phyloP scores from a whole-genome alignment of 148 eudicot genomes.

The Bassia scoparia region DNA sequence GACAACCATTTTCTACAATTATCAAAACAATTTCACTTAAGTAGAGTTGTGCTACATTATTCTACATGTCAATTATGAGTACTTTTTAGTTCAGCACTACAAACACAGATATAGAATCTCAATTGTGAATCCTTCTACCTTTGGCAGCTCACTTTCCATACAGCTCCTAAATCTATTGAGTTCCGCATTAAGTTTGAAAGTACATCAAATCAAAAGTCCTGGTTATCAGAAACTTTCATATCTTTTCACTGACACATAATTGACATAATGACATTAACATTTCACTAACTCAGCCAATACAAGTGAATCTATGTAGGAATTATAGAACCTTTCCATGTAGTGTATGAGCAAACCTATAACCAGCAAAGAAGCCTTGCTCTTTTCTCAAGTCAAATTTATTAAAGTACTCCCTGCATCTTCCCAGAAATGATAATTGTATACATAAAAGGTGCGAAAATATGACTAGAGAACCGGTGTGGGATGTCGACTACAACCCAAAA shows the following conservation, averaged over 20 bases:
- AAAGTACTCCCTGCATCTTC: too few species aligned
- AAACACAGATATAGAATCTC: not conserved
- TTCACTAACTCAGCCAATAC: not conserved
- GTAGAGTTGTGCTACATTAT: not conserved
- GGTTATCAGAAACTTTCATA: not conserved
- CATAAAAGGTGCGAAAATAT: too few species aligned
- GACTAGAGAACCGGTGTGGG: too few species aligned
- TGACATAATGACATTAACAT: not conserved
- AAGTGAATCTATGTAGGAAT: not conserved
- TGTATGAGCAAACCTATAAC: not conserved
- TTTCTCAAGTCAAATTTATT: not conserved
- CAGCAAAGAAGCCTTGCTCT: not conserved
- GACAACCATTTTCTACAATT: conserved; percentile 1
- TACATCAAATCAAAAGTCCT: not conserved
- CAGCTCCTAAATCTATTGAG: not conserved
- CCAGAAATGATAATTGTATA: not conserved
- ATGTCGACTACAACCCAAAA: too few species aligned
- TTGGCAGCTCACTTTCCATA: not conserved
- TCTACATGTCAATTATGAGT: too few species aligned
- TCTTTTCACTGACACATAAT: not conserved
- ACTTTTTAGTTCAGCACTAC: not conserved
- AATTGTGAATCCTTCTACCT: too few species aligned
- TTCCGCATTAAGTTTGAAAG: not conserved
- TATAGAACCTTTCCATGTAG: not conserved
- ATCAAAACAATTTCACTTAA: not conserved